Conservation (phyloP, 23 red algal species). For the Chondrus crispus region DNA sequence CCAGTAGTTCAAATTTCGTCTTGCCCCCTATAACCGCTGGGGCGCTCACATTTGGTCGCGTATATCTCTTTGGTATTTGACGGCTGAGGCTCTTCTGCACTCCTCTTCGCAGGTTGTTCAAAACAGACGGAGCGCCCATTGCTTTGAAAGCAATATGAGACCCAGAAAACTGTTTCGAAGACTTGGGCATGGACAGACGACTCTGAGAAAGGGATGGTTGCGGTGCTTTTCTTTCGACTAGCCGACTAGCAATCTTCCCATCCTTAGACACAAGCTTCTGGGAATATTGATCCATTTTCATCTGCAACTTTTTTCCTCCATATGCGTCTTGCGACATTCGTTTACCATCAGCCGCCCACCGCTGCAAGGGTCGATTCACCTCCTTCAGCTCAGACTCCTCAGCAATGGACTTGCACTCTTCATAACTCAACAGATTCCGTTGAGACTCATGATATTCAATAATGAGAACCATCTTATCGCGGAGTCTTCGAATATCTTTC, state of each 20-base stretch:
- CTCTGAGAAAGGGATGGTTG: too few relatives aligned
- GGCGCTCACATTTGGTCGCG: neutral
- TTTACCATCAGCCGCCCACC: neutral
- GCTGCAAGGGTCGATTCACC: neutral
- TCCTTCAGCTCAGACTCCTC: neutral
- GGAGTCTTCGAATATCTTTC: neutral
- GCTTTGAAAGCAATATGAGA: neutral
- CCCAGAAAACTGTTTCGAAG: neutral
- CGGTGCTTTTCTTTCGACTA: neutral
- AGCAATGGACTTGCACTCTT: neutral
- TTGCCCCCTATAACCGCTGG: neutral
- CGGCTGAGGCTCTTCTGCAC: neutral
- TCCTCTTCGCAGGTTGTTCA: neutral
- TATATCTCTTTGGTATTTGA: neutral
- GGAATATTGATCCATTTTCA: slow-evolving; percentile 25
- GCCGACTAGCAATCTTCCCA: too few relatives aligned
- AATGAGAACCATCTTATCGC: slow-evolving; percentile 5
- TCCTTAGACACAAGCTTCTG: neutral
- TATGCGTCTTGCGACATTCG: neutral
- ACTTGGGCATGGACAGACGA: neutral
- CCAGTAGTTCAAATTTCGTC: neutral
- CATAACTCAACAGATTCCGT: neutral
- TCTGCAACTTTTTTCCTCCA: neutral
- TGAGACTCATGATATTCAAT: slow-evolving; percentile 11
- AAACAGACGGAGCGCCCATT: neutral